Evolutionary conservation across 2,329 filamentous ascomycete species (phyloP), one percentile per base, ranked within the genome.

Genomic region (Sclerotinia subarctica): DNA sequence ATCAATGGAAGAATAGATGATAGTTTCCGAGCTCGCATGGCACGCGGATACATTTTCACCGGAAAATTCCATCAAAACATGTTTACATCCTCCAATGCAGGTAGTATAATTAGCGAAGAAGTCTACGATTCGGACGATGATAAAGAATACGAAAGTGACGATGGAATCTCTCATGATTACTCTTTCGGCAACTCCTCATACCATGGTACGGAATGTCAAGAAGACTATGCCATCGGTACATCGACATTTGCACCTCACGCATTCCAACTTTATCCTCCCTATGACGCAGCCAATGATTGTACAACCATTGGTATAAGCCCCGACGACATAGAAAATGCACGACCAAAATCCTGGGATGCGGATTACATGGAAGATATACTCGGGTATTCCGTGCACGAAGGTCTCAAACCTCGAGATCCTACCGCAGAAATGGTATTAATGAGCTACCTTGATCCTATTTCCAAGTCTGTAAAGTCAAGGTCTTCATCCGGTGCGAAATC

Each of bases 141-240:
- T 2, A 46, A 51, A 26, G 46, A 62, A 10, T 35, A 17, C 11
- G 59, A 51, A 32, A 38, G 46, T n/a, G 59, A 62, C 8, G 59
- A 62, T 26, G 46, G 29, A 26, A 2, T 21, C 6, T 62, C 46
- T 0, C 35, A 24, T 26, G 47, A 62, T 1, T 62, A 62, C 26
- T 51, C 59, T 19, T 62, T 62, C 15, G 59, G 29, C 4, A 11
- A 62, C 21, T 62, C 59, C 32, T 62, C 46, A 17, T 62, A 62
- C 29, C 59, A 62, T 51, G 59, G 46, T 13, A 62, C 46, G 2
- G 59, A 51, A 19, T 62, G 59, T 49, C 59, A 62, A 35, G 59
- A 62, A 24, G 59, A 62, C 13, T 62, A 62, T 15, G 59, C 44
- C 21, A 51, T 62, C 32, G 59, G 59, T 17, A 62, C 59, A 38